These are phyloP conservation scores for Flaveria sonorensis DNA, from an alignment of 129 eudicot species.

Conservation along the genomic window DNA sequence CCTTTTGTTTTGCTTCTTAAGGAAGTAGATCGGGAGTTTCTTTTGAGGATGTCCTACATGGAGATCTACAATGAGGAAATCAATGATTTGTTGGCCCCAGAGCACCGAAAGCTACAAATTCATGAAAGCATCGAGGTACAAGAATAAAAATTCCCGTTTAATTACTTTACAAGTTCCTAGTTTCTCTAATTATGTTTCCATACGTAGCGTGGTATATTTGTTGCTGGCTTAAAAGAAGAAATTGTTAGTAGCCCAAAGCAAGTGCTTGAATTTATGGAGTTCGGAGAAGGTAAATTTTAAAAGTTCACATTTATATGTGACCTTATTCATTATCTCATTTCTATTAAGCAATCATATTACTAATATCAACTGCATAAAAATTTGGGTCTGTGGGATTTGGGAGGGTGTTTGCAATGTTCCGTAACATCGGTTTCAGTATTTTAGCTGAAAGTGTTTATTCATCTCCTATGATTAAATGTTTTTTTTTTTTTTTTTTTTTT, in stretches of 20 bases:
- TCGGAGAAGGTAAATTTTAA: constrained; percentile 78
- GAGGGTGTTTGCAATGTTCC: not conserved
- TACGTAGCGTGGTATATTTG: constrained; percentile 88
- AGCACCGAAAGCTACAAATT: constrained; percentile 83
- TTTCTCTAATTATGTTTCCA: constrained; percentile 3
- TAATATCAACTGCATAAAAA: not conserved
- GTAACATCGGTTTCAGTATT: constrained; percentile 8
- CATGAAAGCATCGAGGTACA: constrained; percentile 94
- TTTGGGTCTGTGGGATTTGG: not conserved
- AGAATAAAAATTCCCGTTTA: not conserved
- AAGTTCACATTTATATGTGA: not conserved
- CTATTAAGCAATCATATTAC: constrained; percentile 16
- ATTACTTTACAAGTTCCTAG: not conserved
- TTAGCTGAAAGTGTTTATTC: not conserved
- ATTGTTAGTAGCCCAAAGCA: constrained; percentile 90
- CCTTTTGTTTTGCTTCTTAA: constrained; percentile 12
- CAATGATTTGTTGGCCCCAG: constrained; percentile 92
- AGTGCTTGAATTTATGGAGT: constrained; percentile 84
- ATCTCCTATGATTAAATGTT: not conserved
- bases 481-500: not conserved
- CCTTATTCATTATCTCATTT: not conserved
- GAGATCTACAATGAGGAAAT: constrained; percentile 98
- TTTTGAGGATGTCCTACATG: constrained; percentile 95
- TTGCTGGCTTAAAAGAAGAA: constrained; percentile 94
- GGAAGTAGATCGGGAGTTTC: constrained; percentile 86